Base-by-base conservation (phyloP, 768 basidiomycete genomes). In the Exidia glandulosa region DNA sequence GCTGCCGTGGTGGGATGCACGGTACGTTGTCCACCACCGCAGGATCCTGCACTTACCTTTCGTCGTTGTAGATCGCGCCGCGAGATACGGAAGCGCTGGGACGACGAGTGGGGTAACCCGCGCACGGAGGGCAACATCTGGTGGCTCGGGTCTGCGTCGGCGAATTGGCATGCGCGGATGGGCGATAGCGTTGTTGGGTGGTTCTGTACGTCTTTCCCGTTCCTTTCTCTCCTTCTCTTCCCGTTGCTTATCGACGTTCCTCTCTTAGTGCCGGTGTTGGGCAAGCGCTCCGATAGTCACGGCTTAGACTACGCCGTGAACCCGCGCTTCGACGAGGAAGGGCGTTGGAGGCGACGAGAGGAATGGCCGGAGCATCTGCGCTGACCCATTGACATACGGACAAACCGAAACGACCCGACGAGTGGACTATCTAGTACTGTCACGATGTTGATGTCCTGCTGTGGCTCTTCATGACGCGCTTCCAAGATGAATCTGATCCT, bases 161-260 rank as follows among this genome's bases (percentile, higher is more conserved):
- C 72, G 47, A 86, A 85, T 63, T 96, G 93, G 93, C 79, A 80
- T 64, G 80, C 82, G 56, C 85, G 87, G 48, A 95, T 97, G 91
- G 94, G 94, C 9, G 71, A 65, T 33, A 80, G 74, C 60, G 70
- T 71, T 59, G 77, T 79, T 69, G 82, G 84, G 37, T 96, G 93
- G 93, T 77, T 94, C 63, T 73, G 93, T 94, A 71, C 80, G 86
- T 83, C 25, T n/a, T 27, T 45, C 27, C 50, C 52, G 34, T 63
- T 32, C 61, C 50, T 56, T 33, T 37, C n/a, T 57, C 16, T 34
- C 29, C 25, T 32, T 31, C 27, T 58, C 12, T 16, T 4, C 16
- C 31, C 29, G 25, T 50, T 23, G 58, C 34, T 57, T 29, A 30
- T 36, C 14, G 30, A 31, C 13, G 13, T n/a, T 45, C 14, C 52